A percentile compares a stretch with the other conserved stretches of the same genome.
These are phyloP conservation scores for Cercospora sp. DNA, from an alignment of 2,329 filamentous ascomycete genomes.

Conservation along the genomic window DNA sequence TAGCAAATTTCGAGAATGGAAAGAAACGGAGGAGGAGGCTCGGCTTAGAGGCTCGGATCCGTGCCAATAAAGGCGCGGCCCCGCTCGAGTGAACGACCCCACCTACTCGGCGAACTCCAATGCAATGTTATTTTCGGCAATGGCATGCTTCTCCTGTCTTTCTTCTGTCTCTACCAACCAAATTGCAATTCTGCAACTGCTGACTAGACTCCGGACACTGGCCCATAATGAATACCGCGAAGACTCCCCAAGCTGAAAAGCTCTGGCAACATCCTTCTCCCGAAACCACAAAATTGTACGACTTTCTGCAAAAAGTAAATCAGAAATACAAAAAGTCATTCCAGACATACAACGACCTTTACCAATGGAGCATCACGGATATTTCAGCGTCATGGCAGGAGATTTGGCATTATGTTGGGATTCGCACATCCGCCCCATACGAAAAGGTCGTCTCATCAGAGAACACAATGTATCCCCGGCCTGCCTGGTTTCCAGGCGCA, in stretches of 20 bases:
- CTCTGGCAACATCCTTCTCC: conserved; percentile 46
- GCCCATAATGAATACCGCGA: conserved; percentile 3
- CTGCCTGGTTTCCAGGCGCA: conserved; percentile 77
- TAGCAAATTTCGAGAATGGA: not conserved
- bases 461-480: conserved; percentile 79
- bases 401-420: conserved; percentile 78
- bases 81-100: conserved; percentile 9
- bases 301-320: conserved; percentile 62
- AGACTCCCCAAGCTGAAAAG: conserved; percentile 20
- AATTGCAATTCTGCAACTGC: not conserved
- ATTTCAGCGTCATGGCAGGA: conserved; percentile 79
- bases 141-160: not conserved
- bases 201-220: not conserved
- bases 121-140: not conserved
- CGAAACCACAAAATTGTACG: conserved; percentile 47
- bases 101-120: conserved; percentile 3
- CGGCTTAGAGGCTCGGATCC: not conserved
- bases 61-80: not conserved
- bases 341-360: conserved; percentile 70
- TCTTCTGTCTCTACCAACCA: not conserved
- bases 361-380: conserved; percentile 80
- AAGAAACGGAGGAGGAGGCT: not conserved
- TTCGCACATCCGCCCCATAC: conserved; percentile 67
- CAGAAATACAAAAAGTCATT: conserved; percentile 64
- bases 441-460: conserved; percentile 66